Percentiles rank a stretch among this genome's conserved stretches.
These are phyloP conservation scores for Podaxis carcinomalis DNA, from an alignment of 768 basidiomycete species.

Conservation along the genomic window DNA sequence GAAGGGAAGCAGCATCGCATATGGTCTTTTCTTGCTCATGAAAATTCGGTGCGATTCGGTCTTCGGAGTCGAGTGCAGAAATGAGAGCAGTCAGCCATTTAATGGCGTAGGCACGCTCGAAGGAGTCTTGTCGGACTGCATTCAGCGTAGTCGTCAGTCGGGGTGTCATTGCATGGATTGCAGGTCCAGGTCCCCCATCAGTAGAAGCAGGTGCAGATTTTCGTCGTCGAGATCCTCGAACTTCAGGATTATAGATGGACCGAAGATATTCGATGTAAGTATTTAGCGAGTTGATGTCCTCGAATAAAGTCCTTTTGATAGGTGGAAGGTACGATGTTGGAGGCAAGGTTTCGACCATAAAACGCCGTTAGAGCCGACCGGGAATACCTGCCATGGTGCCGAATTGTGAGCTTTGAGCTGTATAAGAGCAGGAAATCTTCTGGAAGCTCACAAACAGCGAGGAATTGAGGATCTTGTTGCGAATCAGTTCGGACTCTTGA, in stretches of 20 bases:
- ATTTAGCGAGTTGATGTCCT: constrained; percentile 32
- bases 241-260: constrained; percentile 53
- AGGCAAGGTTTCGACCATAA: constrained; percentile 17
- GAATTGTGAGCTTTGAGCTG: neutral
- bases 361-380: neutral
- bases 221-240: constrained; percentile 53
- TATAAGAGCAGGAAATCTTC: neutral
- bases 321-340: constrained; percentile 56
- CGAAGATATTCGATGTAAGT: constrained; percentile 47
- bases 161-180: neutral
- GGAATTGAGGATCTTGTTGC: neutral
- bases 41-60: constrained; percentile 12
- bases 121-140: constrained; percentile 48
- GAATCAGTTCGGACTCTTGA: neutral
- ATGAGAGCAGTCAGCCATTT: constrained; percentile 74
- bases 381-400: neutral
- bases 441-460: neutral
- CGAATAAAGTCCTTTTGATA: constrained; percentile 37
- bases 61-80: constrained; percentile 26
- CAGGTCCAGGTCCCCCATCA: neutral
- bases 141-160: constrained; percentile 17
- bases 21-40: constrained; percentile 33
- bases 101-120: constrained; percentile 66
- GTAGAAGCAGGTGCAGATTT: neutral
- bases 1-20: constrained; percentile 51